Conservation (phyloP, 257 asterid species). For the Scutellaria minor region DNA sequence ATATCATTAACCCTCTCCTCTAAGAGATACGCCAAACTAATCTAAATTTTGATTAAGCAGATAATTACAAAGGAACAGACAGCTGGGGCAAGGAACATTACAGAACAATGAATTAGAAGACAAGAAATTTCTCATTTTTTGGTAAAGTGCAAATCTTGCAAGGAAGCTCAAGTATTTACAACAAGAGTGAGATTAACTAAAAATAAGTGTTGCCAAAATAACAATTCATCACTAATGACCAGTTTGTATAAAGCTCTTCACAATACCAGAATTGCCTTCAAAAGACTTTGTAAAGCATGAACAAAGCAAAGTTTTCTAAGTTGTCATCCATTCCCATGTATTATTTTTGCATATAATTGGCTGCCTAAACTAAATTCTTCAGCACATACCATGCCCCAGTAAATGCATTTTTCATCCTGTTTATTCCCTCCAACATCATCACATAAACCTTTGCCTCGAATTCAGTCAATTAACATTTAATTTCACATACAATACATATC, state of each 20-base stretch:
- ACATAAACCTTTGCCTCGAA: background rate
- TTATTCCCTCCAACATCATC: slow-evolving; percentile 2
- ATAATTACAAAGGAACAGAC: background rate
- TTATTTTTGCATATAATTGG: background rate
- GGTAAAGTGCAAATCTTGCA: background rate
- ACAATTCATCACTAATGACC: background rate
- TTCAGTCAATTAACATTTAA: background rate
- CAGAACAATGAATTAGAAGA: background rate
- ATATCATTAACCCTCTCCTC: background rate
- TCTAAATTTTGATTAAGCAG: slow-evolving; percentile 8
- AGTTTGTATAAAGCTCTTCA: background rate
- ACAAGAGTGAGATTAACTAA: background rate
- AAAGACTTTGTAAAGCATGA: background rate
- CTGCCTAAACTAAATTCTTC: background rate
- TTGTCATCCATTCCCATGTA: background rate
- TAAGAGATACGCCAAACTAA: background rate
- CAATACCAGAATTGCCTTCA: background rate
- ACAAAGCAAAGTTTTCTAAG: background rate
- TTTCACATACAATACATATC: background rate
- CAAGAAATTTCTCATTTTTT: background rate
- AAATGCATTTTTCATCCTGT: background rate
- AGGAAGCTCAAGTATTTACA: background rate
- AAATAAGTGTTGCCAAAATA: background rate
- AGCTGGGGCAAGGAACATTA: background rate
- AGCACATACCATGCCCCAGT: slow-evolving; percentile 12